Conservation (phyloP, 2,329 filamentous ascomycete genomes). For the Colletotrichum kahawae region DNA sequence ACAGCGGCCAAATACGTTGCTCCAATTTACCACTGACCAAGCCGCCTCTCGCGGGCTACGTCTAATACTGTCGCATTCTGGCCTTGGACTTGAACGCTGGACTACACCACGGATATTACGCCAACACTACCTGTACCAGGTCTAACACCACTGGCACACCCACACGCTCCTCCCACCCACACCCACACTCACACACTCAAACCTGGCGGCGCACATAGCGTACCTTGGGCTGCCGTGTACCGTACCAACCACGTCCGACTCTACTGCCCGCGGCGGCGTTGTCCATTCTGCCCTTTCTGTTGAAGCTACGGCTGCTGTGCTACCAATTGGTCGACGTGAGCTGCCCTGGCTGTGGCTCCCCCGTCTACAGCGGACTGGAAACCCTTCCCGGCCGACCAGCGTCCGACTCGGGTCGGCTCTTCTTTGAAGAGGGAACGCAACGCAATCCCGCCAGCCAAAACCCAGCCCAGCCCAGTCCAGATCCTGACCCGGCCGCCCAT, state of each 20-base stretch:
- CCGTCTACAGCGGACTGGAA: not conserved
- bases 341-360: not conserved
- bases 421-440: not conserved
- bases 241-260: not conserved
- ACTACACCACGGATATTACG: not conserved
- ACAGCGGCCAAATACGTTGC: not conserved
- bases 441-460: not conserved
- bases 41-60: not conserved
- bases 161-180: not conserved
- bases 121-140: not conserved
- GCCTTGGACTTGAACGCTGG: not conserved
- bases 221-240: not conserved
- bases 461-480: not conserved
- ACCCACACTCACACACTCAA: not conserved
- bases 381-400: not conserved
- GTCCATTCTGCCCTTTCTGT: not conserved
- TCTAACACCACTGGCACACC: not conserved
- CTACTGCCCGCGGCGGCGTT: not conserved
- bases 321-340: not conserved
- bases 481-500: not conserved
- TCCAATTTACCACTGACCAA: not conserved
- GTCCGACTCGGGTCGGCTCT: not conserved
- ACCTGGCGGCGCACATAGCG: not conserved
- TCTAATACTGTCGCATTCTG: not conserved
- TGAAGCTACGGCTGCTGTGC: not conserved